phyloP scores from a whole-genome alignment of 495 filamentous ascomycete genomes.

The Trichodelitschia bisporula region DNA sequence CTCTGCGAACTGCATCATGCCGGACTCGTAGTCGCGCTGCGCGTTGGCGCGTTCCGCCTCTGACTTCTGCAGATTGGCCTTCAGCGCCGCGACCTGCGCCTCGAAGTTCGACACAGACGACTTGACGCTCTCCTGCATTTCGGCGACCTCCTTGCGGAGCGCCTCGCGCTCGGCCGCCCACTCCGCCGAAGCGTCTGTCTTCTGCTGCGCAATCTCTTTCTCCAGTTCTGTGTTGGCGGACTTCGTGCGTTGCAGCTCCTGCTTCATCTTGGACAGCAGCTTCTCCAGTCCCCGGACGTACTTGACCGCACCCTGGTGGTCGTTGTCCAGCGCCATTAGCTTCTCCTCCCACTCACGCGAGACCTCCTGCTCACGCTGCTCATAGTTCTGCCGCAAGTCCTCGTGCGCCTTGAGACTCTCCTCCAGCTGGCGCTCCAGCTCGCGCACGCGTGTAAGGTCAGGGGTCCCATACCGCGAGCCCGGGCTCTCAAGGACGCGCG shows the following conservation, averaged over 20 bases:
- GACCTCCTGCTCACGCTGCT: conserved; percentile 57
- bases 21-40: conserved; percentile 29
- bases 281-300: conserved; percentile 98
- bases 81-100: conserved; percentile 38
- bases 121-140: conserved; percentile 39
- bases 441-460: conserved; percentile 55
- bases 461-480: conserved; percentile 49
- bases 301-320: conserved; percentile 98
- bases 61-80: conserved; percentile 34
- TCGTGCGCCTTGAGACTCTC: conserved; percentile 56
- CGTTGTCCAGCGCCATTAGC: conserved; percentile 73
- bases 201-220: conserved; percentile 34
- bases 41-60: conserved; percentile 33
- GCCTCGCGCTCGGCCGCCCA: conserved; percentile 58
- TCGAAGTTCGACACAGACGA: conserved; percentile 43
- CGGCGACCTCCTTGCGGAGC: conserved; percentile 39
- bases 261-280: conserved; percentile 97
- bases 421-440: conserved; percentile 77
- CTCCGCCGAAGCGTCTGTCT: conserved; percentile 22
- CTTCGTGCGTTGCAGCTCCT: conserved; percentile 77
- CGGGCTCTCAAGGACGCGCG: conserved; percentile 35
- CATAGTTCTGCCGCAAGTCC: conserved; percentile 50
- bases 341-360: conserved; percentile 75
- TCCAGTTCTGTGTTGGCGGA: conserved; percentile 60
- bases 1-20: conserved; percentile 19